Percentiles rank a stretch among this genome's conserved stretches.
phyloP scores from a whole-genome alignment of 73 alveolate genomes.

The Blepharisma stoltei region DNA sequence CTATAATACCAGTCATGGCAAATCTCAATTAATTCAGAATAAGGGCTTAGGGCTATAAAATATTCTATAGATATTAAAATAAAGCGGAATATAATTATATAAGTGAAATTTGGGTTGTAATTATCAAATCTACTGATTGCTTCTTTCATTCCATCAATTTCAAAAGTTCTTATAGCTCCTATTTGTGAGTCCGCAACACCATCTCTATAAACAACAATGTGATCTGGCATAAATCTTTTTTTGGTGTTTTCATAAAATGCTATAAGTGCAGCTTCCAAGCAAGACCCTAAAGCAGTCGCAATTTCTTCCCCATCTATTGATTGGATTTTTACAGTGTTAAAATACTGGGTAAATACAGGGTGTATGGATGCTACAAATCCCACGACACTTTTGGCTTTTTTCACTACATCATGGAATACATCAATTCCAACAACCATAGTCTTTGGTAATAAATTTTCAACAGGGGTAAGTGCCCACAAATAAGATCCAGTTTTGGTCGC shows the following conservation, averaged over 20 bases:
- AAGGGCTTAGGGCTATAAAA: background rate
- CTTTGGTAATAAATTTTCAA: constrained; percentile 68
- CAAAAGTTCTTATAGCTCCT: constrained; percentile 46
- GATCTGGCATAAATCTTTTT: background rate
- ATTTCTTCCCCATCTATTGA: constrained; percentile 60
- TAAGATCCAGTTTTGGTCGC: constrained; percentile 89
- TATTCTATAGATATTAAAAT: background rate
- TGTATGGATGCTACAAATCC: constrained; percentile 65
- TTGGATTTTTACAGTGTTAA: constrained; percentile 38
- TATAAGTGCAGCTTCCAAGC: constrained; percentile 36
- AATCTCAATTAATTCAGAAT: too few relatives aligned
- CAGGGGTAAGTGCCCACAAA: constrained; percentile 86
- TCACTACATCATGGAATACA: constrained; percentile 52
- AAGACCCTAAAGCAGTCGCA: constrained; percentile 37
- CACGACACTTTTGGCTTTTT: constrained; percentile 48
- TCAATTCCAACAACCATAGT: constrained; percentile 84
- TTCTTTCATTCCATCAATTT: constrained; percentile 52
- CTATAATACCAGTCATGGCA: too few relatives aligned
- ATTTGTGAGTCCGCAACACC: constrained; percentile 74
- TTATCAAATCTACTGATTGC: constrained; percentile 28
- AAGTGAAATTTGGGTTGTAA: background rate
- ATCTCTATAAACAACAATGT: constrained; percentile 68
- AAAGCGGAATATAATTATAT: background rate
- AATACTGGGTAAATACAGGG: constrained; percentile 50
- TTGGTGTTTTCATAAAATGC: constrained; percentile 3